phyloP scores from a whole-genome alignment of 1,284 basidiomycete species.

The Cutaneotrichosporon curvatum region DNA sequence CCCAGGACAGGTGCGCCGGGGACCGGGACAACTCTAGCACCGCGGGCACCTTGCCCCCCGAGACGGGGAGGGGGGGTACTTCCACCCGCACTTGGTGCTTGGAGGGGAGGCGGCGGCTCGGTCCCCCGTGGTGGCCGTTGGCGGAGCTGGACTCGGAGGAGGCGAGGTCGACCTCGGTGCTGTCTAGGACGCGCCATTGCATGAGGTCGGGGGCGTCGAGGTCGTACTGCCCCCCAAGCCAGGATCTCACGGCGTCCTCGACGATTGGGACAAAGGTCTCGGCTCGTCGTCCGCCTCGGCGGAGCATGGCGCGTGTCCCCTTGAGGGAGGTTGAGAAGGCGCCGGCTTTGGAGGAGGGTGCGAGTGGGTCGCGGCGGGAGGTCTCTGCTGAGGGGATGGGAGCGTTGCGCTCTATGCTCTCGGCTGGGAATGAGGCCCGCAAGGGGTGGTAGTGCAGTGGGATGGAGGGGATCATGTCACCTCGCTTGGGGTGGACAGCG shows the following conservation, averaged over 20 bases:
- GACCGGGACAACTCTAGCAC: conserved; percentile 40
- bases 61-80: conserved; percentile 23
- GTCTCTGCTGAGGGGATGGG: conserved; percentile 14
- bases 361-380: conserved; percentile 6
- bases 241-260: conserved; percentile 31
- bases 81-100: conserved; percentile 22
- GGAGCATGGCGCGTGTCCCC: conserved; percentile 37
- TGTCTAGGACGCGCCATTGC: conserved; percentile 32
- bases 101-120: conserved; percentile 22
- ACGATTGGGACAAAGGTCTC: conserved; percentile 34
- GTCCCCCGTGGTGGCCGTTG: background rate
- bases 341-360: conserved; percentile 18
- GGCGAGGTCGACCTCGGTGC: conserved; percentile 17
- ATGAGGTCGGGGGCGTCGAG: conserved; percentile 4
- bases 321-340: conserved; percentile 40
- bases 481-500: conserved; percentile 25
- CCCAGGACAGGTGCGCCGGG: conserved; percentile 41
- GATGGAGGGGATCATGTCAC: conserved; percentile 35
- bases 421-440: conserved; percentile 28
- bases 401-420: conserved; percentile 23
- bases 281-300: conserved; percentile 33
- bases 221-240: conserved; percentile 31
- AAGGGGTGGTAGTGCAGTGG: conserved; percentile 32
- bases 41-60: conserved; percentile 17
- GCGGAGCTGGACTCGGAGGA: background rate